Evolutionary conservation across 148 eudicot species (phyloP), one percentile per base, ranked within the genome.

Genomic region (Suaeda aralocaspica): DNA sequence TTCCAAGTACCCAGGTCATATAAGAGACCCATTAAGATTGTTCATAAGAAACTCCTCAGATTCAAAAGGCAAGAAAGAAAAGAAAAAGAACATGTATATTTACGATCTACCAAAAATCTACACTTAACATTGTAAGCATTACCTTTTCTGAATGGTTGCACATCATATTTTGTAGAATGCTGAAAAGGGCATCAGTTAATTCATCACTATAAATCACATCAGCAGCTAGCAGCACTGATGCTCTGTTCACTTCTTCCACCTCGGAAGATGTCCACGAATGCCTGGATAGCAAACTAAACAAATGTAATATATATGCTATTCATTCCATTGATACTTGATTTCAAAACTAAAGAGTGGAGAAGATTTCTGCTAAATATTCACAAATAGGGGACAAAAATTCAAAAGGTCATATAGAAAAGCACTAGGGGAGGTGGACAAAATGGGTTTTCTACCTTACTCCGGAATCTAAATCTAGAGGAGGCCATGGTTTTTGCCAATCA

Each of bases 131-230:
- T n/a, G n/a, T n/a, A n/a, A n/a, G n/a, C n/a, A 41, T 50, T 82
- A 91, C 99, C 99, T 87, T 91, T 64, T 84, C 80, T 29, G 84
- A 71, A 77, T 82, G 72, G 21, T 71, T 72, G 26, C 73, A 77
- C 89, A 94, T 86, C 45, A 94, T 77, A 41, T 67, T 84, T 81
- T 83, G 82, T 71, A 87, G 59, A 57, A 83, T 74, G 55, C 79
- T 73, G 80, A 94, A 94, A 66, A 94, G 81, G 59, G 99, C 96
- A 82, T 87, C 89, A 3, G 97, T 94, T 42, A 94, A 80, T 57
- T 87, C 93, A 68, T 94, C 99, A 52, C 88, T 89, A 61, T 94
- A 91, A 42, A 94, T 94, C 25, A 94, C 97, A 86, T 94, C 99
- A 73, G 99, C 99, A 86, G 99, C 99, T 50, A 94, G 72, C 74